phyloP scores from a whole-genome alignment of 805 yeast species.

The Jamesozyma gamospora region DNA sequence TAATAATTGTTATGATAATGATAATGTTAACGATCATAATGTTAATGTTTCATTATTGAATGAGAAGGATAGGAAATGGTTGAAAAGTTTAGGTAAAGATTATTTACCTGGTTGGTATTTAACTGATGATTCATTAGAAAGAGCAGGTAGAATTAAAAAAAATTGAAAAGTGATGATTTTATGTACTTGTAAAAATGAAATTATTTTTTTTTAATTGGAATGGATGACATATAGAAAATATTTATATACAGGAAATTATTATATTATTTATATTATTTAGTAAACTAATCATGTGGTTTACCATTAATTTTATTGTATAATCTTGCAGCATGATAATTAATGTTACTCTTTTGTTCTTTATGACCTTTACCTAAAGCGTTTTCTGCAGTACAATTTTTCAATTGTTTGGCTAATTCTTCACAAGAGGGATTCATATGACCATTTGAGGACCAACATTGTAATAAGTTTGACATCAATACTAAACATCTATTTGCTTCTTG shows the following conservation, averaged over 20 bases:
- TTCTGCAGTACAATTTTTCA: slow-evolving; percentile 62
- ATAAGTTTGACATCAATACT: slow-evolving; percentile 71
- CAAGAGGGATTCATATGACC: slow-evolving; percentile 74
- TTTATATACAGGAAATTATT: not conserved
- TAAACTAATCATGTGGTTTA: slow-evolving; percentile 30
- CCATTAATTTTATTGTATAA: slow-evolving; percentile 41
- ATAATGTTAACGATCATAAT: not conserved
- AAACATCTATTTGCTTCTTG: slow-evolving; percentile 61
- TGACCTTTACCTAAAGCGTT: slow-evolving; percentile 20
- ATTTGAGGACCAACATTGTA: slow-evolving; percentile 94
- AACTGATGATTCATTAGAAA: slow-evolving; percentile 22
- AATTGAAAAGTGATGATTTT: too few species aligned
- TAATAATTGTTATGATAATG: slow-evolving; percentile 9
- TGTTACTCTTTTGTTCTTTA: slow-evolving; percentile 31
- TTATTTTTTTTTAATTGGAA: too few species aligned
- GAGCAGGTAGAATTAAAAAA: slow-evolving; percentile 25
- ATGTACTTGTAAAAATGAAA: too few species aligned
- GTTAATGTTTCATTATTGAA: slow-evolving; percentile 8
- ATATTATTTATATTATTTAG: not conserved
- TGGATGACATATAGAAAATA: not conserved
- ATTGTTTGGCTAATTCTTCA: slow-evolving; percentile 51
- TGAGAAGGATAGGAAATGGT: slow-evolving; percentile 6
- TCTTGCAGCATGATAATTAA: slow-evolving; percentile 46
- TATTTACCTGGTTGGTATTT: slow-evolving; percentile 29
- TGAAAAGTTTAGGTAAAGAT: not conserved